Percentiles rank a stretch among this genome's conserved stretches.
These are phyloP conservation scores for Penicillium digitatum DNA, from an alignment of 2,329 filamentous ascomycete genomes.

Conservation along the genomic window DNA sequence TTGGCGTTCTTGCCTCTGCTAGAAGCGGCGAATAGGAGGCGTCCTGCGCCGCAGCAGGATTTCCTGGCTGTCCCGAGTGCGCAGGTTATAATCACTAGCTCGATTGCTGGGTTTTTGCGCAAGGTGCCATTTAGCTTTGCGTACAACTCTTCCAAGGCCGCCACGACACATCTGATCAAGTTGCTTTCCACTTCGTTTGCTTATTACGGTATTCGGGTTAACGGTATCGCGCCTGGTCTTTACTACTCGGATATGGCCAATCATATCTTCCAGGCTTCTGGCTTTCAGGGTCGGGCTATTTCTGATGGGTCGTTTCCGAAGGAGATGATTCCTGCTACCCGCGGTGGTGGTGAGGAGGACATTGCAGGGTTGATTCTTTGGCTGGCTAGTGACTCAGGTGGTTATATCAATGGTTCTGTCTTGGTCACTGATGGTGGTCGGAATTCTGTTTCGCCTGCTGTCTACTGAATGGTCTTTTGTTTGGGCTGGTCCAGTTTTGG, in stretches of 20 bases:
- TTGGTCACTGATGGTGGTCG: slow-evolving; percentile 62
- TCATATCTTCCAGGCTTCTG: slow-evolving; percentile 43
- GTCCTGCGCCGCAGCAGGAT: slow-evolving; percentile 26
- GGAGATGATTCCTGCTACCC: slow-evolving; percentile 53
- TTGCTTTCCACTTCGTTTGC: slow-evolving; percentile 44
- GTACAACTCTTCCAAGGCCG: slow-evolving; percentile 49
- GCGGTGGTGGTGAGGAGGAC: slow-evolving; percentile 59
- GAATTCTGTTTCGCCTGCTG: slow-evolving; percentile 53
- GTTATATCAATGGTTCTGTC: slow-evolving; percentile 62
- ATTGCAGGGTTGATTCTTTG: slow-evolving; percentile 64
- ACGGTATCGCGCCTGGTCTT: slow-evolving; percentile 51
- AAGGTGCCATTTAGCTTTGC: slow-evolving; percentile 39
- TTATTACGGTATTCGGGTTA: slow-evolving; percentile 46
- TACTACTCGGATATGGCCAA: slow-evolving; percentile 61
- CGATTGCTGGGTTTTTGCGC: slow-evolving; percentile 46
- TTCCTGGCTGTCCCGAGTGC: slow-evolving; percentile 34
- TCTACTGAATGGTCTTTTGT: slow-evolving; percentile 41
- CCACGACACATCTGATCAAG: slow-evolving; percentile 49
- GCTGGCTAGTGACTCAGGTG: slow-evolving; percentile 61
- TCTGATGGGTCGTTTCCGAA: slow-evolving; percentile 42
- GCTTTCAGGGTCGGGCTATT: slow-evolving; percentile 33
- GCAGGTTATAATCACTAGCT: slow-evolving; percentile 48
- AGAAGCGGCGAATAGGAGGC: slow-evolving; percentile 42
- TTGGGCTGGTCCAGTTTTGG: not conserved
- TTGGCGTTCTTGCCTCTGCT: slow-evolving; percentile 43